phyloP scores from a whole-genome alignment of 139 green algal species.

The Ulvella scutata region DNA sequence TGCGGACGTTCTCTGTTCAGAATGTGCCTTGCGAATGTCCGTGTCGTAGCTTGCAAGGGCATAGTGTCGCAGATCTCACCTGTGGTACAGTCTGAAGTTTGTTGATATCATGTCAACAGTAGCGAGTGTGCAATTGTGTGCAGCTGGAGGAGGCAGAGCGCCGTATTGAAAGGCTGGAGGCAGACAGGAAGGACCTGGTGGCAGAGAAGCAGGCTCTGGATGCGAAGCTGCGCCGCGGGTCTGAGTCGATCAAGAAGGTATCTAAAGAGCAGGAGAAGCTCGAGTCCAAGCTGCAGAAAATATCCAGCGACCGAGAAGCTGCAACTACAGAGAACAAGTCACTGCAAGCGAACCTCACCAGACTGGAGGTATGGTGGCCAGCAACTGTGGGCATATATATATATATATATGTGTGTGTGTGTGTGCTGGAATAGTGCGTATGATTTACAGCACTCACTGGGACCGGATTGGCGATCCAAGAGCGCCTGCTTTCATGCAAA shows the following conservation, averaged over 20 bases:
- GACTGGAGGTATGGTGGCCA: too few relatives aligned
- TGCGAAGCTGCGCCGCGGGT: background rate
- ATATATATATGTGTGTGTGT: too few relatives aligned
- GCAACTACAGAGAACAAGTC: background rate
- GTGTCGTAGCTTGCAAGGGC: too few relatives aligned
- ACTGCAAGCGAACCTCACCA: background rate
- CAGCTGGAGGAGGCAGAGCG: background rate
- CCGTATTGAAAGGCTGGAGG: background rate
- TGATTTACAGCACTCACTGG: too few relatives aligned
- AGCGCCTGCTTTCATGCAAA: background rate
- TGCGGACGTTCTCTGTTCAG: too few relatives aligned
- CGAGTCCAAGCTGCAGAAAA: background rate
- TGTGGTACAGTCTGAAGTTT: too few relatives aligned
- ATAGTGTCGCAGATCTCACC: too few relatives aligned
- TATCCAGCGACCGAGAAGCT: background rate
- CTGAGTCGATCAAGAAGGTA: background rate
- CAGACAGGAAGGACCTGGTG: background rate
- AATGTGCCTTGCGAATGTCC: too few relatives aligned
- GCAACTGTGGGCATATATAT: too few relatives aligned
- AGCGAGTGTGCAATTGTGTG: background rate
- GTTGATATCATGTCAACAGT: too few relatives aligned
- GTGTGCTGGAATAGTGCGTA: too few relatives aligned
- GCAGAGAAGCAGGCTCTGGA: background rate
- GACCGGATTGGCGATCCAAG: too few relatives aligned
- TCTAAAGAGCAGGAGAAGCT: background rate